These are phyloP conservation scores for Dactylellina drechsleri DNA, from an alignment of 2,329 filamentous ascomycete genomes.

Conservation along the genomic window DNA sequence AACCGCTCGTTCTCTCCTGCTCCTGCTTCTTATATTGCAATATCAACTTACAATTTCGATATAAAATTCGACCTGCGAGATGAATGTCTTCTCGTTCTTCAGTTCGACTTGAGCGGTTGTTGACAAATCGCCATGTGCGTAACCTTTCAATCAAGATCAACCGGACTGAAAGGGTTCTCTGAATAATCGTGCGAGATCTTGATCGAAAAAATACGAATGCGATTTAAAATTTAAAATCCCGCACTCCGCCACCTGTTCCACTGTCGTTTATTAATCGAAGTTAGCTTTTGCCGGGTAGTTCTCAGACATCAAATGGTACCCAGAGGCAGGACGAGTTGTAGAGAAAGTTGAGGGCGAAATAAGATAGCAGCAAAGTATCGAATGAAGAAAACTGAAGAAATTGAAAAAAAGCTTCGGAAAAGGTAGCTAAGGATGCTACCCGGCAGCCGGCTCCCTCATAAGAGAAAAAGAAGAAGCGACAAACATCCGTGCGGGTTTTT, in stretches of 20 bases:
- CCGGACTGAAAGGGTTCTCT: not conserved
- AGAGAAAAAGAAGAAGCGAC: not conserved
- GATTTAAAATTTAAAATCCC: not conserved
- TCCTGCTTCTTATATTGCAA: too few species aligned
- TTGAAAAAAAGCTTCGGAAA: too few species aligned
- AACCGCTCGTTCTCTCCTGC: not conserved
- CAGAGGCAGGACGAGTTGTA: not conserved
- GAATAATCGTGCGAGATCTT: not conserved
- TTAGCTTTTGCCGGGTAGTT: too few species aligned
- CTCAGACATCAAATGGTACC: not conserved
- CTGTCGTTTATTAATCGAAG: too few species aligned
- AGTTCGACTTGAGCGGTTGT: too few species aligned
- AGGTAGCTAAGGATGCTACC: not conserved
- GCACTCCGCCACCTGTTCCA: too few species aligned
- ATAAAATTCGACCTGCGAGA: too few species aligned
- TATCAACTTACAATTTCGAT: too few species aligned
- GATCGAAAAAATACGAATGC: not conserved
- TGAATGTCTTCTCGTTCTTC: too few species aligned
- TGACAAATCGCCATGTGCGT: not conserved
- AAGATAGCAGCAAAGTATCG: not conserved
- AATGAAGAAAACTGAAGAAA: not conserved
- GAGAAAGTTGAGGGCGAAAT: not conserved
- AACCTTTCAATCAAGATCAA: not conserved
- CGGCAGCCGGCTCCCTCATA: conserved; percentile 11
- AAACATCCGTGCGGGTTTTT: conserved; percentile 49